Conservation (phyloP, 306 rosid genomes). For the Fragaria nilgerrensis region DNA sequence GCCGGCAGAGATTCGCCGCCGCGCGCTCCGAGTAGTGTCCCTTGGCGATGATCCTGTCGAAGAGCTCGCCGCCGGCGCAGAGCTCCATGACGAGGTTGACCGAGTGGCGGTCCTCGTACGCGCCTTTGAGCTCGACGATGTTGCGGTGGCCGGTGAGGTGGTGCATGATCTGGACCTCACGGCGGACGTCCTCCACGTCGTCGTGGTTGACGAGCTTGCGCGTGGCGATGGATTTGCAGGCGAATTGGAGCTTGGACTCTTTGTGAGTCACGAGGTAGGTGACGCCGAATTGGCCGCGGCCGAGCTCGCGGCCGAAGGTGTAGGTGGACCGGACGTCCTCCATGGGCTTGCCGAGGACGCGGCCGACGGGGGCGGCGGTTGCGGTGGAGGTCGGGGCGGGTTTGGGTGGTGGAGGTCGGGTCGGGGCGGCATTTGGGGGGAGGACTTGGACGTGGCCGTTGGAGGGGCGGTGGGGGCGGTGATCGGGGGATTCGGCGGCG, state of each 20-base stretch:
- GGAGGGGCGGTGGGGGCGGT: conserved; percentile 11
- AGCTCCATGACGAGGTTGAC: conserved; percentile 93
- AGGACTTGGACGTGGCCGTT: conserved; percentile 41
- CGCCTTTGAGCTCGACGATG: conserved; percentile 85
- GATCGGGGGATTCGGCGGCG: conserved; percentile 13
- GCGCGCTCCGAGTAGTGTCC: conserved; percentile 95
- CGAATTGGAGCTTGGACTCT: conserved; percentile 62
- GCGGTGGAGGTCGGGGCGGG: conserved; percentile 6
- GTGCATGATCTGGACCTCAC: conserved; percentile 98
- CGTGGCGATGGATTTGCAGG: conserved; percentile 90
- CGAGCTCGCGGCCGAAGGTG: conserved; percentile 90
- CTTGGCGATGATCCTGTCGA: conserved; percentile 78
- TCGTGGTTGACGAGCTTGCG: conserved; percentile 70
- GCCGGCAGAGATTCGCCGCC: conserved; percentile 77
- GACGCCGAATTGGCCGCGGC: conserved; percentile 94
- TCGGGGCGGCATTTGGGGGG: conserved; percentile 51
- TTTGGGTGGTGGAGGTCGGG: conserved; percentile 24
- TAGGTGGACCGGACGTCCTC: conserved; percentile 70
- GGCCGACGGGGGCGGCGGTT: conserved; percentile 39
- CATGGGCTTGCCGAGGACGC: conserved; percentile 76
- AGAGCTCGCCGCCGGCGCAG: conserved; percentile 95
- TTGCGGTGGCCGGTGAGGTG: conserved; percentile 94
- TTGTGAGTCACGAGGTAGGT: conserved; percentile 79
- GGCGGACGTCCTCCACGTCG: conserved; percentile 79
- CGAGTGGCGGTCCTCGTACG: conserved; percentile 94